A percentile compares a stretch with the other conserved stretches of the same genome.
Conservation (phyloP, 139 green algal species). For the Edaphochlamys debaryana region DNA sequence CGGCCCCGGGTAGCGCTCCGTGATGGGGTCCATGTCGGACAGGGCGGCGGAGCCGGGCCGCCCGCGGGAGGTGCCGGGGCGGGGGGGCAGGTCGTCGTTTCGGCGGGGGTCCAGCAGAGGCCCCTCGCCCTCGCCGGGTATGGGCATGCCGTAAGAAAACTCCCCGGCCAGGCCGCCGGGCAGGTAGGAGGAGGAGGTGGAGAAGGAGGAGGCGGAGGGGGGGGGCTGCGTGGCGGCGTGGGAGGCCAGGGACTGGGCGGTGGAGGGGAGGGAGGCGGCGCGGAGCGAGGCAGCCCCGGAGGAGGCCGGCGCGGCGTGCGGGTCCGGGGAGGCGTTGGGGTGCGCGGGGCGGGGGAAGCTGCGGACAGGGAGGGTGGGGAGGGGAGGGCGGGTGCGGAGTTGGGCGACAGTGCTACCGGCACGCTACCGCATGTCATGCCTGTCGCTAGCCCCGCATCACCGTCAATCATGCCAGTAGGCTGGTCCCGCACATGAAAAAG, state of each 20-base stretch:
- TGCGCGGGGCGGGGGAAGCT: neutral
- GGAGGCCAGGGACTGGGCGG: neutral
- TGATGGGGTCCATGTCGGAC: conserved; percentile 39
- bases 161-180: neutral
- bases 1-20: conserved; percentile 33
- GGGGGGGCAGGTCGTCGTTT: conserved; percentile 53
- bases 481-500: no score
- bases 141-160: conserved; percentile 11
- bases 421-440: no score
- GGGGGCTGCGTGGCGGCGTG: neutral
- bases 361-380: neutral
- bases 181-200: no score
- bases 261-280: neutral
- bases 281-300: no score
- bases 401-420: no score
- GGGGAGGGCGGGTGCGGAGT: neutral
- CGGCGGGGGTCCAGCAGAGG: conserved; percentile 35
- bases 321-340: neutral
- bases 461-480: no score
- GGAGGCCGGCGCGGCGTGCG: no score
- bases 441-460: no score
- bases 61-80: conserved; percentile 42
- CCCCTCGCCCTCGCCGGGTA: conserved; percentile 3
- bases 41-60: conserved; percentile 27
- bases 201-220: no score